A percentile compares a stretch with the other conserved stretches of the same genome.
Conservation (phyloP, 2,329 filamentous ascomycete species). For the Xylariaceae sp. region DNA sequence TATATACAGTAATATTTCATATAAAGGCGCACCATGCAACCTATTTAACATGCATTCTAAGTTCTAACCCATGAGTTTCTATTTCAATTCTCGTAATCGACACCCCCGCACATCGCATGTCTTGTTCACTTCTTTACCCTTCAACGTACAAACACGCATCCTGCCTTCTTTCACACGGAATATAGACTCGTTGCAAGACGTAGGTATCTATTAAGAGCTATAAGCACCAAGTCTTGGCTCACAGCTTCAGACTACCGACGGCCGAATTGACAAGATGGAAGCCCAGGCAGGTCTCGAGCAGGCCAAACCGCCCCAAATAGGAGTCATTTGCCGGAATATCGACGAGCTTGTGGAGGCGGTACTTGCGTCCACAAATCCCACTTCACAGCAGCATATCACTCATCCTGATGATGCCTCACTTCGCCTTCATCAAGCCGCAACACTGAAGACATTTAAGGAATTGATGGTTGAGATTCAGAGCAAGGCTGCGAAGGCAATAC, state of each 20-base stretch:
- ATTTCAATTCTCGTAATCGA: neutral
- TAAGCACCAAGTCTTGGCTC: neutral
- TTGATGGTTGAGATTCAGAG: conserved; percentile 19
- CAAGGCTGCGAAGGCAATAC: conserved; percentile 13
- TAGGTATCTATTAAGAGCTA: neutral
- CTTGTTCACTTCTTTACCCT: neutral
- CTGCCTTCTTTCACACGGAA: neutral
- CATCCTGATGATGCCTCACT: neutral
- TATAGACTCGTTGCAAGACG: neutral
- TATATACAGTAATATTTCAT: too few relatives aligned
- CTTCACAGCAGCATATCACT: neutral
- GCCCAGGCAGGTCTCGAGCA: neutral
- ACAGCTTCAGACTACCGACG: neutral
- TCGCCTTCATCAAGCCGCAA: conserved; percentile 6
- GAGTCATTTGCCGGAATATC: conserved; percentile 13
- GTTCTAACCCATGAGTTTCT: too few relatives aligned
- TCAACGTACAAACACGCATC: neutral
- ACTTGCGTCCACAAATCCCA: neutral
- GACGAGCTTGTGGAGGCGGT: conserved; percentile 14
- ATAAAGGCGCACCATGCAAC: too few relatives aligned
- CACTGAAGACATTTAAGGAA: conserved; percentile 16
- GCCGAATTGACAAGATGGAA: neutral
- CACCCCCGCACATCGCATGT: neutral
- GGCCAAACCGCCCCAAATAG: conserved; percentile 7
- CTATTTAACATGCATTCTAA: too few relatives aligned